These are phyloP conservation scores for Alternaria triticimaculans DNA, from an alignment of 2,329 filamentous ascomycete species.

Conservation along the genomic window DNA sequence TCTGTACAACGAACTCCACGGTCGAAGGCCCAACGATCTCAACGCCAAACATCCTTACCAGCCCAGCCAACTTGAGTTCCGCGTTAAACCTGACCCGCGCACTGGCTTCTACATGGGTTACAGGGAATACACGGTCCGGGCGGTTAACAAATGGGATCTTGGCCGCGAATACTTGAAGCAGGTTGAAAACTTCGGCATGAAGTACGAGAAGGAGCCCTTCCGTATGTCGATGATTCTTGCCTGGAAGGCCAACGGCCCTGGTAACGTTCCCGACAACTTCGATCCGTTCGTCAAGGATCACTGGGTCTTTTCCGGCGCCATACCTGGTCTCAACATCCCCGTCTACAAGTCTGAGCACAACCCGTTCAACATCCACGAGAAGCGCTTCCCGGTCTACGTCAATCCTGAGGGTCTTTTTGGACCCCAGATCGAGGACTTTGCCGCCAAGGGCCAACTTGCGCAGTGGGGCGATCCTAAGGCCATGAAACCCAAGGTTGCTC, in stretches of 20 bases:
- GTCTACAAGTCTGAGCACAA: neutral
- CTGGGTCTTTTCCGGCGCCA: neutral
- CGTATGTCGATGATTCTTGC: neutral
- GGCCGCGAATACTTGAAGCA: neutral
- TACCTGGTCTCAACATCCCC: neutral
- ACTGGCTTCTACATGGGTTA: neutral
- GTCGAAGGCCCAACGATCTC: neutral
- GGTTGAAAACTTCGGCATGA: neutral
- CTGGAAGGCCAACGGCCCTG: neutral
- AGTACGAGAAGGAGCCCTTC: neutral
- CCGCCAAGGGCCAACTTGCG: neutral
- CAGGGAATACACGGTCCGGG: neutral
- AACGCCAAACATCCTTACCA: neutral
- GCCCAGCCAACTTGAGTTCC: neutral
- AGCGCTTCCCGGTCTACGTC: neutral
- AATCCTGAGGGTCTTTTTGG: neutral
- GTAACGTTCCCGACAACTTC: neutral
- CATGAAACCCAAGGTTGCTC: neutral
- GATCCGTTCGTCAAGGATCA: neutral
- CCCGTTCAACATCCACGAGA: neutral
- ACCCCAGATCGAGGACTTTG: constrained; percentile 4
- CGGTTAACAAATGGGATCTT: neutral
- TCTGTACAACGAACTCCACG: neutral
- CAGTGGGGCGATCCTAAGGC: neutral
- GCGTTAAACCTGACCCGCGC: neutral